Conservation (phyloP, 805 yeast species). For the Saccharomycopsis malanga region DNA sequence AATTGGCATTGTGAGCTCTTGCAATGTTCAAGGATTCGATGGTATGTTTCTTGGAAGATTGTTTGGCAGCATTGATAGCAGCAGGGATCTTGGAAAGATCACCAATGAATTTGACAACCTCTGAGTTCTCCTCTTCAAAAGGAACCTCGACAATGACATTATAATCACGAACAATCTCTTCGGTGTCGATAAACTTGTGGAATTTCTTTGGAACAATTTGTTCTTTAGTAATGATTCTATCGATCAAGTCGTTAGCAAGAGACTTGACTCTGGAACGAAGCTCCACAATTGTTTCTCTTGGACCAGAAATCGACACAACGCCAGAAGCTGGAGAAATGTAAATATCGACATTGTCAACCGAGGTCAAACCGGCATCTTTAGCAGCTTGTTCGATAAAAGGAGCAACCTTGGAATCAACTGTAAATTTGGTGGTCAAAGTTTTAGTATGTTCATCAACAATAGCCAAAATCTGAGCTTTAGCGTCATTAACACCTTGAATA, state of each 20-base stretch:
- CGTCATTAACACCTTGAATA: constrained; percentile 69
- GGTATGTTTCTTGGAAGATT: constrained; percentile 49
- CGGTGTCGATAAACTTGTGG: constrained; percentile 61
- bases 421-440: constrained; percentile 42
- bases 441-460: constrained; percentile 75
- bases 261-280: constrained; percentile 47
- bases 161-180: constrained; percentile 44
- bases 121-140: constrained; percentile 32
- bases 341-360: constrained; percentile 23
- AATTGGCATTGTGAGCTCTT: constrained; percentile 79
- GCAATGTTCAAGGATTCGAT: constrained; percentile 74
- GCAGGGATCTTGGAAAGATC: constrained; percentile 46
- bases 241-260: constrained; percentile 36
- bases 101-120: constrained; percentile 57
- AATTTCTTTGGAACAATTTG: constrained; percentile 59
- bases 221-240: constrained; percentile 43
- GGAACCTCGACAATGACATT: constrained; percentile 56
- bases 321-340: constrained; percentile 32
- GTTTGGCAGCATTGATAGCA: constrained; percentile 59
- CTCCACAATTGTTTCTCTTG: constrained; percentile 54
- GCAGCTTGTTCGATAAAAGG: constrained; percentile 29
- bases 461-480: constrained; percentile 59
- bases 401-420: constrained; percentile 34
- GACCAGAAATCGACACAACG: constrained; percentile 57
- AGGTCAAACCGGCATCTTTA: constrained; percentile 12